Base-by-base conservation (phyloP, 2,329 filamentous ascomycete species). In the Penicillium sp. region DNA sequence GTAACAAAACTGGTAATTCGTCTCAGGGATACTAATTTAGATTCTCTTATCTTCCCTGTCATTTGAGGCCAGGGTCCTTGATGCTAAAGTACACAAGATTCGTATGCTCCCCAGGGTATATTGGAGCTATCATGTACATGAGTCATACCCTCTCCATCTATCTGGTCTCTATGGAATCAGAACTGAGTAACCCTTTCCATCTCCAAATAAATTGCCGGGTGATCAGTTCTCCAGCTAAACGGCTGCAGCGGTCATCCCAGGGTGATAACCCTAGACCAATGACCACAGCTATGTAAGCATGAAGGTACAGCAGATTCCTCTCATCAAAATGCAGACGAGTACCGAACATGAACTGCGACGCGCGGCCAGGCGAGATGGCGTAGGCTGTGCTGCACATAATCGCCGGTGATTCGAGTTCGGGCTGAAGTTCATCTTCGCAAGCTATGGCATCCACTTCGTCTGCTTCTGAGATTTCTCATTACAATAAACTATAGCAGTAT, bases 301-400 rank as follows among this genome's bases (percentile, higher is more conserved):
- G 6, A 45, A 49, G 4, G 24, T 48, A 45, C 38, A 42, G 32
- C n/a, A 23, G 8, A n/a, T 20, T 15, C 12, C 20, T 46, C 41
- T 41, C 9, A 27, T 35, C 57, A 55, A 46, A 28, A 57, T 49
- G 44, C 48, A n/a, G 20, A 60, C 47, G 60, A 50, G 47, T 50
- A 52, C 46, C 49, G 15, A 31, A 50, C 46, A 59, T 44, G 47
- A 53, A 50, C 25, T 51, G 47, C 58, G 58, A 58, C 55, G 54
- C 58, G 57, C 54, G 58, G 50, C 52, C 52, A 18, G 56, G 52
- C 50, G 40, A 35, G 40, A 52, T 49, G 18, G 35, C 12, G 31
- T 45, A 47, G 27, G 27, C 42, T 52, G 50, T 58, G 50, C 50
- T 39, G 47, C 50, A 49, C 49, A 24, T 45, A 51, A 38, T 52